phyloP scores from a whole-genome alignment of 371 early-diverging fungal genomes.

The Mortierella sp. region DNA sequence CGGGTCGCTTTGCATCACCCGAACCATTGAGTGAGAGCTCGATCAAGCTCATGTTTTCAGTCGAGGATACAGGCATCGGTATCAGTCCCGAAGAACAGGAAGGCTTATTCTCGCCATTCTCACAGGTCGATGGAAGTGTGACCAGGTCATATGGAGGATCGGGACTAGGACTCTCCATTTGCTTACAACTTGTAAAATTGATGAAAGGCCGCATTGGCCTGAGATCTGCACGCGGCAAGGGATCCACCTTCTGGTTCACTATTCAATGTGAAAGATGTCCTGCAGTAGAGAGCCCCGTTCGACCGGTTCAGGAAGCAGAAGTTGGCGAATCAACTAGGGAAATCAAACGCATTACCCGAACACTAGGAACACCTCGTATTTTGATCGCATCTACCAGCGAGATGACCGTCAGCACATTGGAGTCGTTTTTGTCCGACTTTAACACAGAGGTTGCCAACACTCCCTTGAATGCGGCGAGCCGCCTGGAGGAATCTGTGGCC shows the following conservation, averaged over 20 bases:
- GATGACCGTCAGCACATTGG: conserved; percentile 29
- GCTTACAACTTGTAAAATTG: conserved; percentile 61
- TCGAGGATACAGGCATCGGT: conserved; percentile 73
- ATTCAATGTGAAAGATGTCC: conserved; percentile 40
- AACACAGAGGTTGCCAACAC: conserved; percentile 46
- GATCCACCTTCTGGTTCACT: conserved; percentile 58
- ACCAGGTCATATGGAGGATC: conserved; percentile 64
- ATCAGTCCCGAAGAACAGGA: conserved; percentile 64
- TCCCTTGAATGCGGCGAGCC: conserved; percentile 36
- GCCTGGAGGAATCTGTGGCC: conserved; percentile 41
- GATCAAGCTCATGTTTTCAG: conserved; percentile 47
- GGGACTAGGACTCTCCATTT: conserved; percentile 69
- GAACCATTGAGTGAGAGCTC: conserved; percentile 47
- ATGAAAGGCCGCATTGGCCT: conserved; percentile 67
- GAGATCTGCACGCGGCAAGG: conserved; percentile 45
- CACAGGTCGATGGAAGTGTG: conserved; percentile 70
- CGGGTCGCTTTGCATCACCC: conserved; percentile 48
- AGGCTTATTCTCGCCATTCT: conserved; percentile 68
- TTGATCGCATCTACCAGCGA: conserved; percentile 48
- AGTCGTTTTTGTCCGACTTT: conserved; percentile 30
- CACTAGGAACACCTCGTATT: conserved; percentile 42
- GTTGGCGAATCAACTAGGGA: conserved; percentile 43
- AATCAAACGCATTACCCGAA: conserved; percentile 52
- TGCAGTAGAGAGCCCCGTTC: conserved; percentile 7
- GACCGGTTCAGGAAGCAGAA: conserved; percentile 15